Percentiles rank a stretch among this genome's conserved stretches.
Conservation (phyloP, 1,284 basidiomycete genomes). For the Stygiomarasmius scandens region DNA sequence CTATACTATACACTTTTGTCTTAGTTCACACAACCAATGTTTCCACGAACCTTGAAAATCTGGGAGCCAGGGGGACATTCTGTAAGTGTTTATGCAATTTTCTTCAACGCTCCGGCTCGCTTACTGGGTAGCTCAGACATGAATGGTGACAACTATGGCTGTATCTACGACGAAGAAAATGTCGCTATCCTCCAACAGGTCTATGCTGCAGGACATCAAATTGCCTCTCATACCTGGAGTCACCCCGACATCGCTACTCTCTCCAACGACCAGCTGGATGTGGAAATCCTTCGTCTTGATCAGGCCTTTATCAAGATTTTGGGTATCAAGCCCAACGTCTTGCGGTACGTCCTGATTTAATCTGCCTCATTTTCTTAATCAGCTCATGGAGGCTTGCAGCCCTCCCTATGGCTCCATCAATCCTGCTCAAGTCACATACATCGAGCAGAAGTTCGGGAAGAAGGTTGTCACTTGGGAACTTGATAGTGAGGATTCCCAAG, state of each 20-base stretch:
- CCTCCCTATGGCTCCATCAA: not conserved
- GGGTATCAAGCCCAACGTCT: not conserved
- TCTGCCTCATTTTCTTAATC: not conserved
- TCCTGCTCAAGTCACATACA: not conserved
- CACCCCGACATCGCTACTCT: not conserved
- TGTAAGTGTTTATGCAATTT: not conserved
- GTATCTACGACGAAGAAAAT: not conserved
- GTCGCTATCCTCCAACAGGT: not conserved
- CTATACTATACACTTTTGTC: not conserved
- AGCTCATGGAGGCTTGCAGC: not conserved
- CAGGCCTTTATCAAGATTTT: not conserved
- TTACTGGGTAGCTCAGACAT: not conserved
- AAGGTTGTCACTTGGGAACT: not conserved
- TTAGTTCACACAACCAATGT: not conserved
- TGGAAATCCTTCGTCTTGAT: not conserved
- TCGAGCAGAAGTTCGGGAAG: not conserved
- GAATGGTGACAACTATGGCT: not conserved
- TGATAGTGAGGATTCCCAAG: not conserved
- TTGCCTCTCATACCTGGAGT: not conserved
- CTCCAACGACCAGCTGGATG: not conserved
- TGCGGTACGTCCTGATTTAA: not conserved
- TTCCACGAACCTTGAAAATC: not conserved
- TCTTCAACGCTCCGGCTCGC: not conserved
- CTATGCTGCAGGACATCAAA: not conserved
- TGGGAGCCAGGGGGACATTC: not conserved